Evolutionary conservation across 139 green algal species (phyloP), one percentile per base, ranked within the genome.

Genomic region (Pleodorina starrii): DNA sequence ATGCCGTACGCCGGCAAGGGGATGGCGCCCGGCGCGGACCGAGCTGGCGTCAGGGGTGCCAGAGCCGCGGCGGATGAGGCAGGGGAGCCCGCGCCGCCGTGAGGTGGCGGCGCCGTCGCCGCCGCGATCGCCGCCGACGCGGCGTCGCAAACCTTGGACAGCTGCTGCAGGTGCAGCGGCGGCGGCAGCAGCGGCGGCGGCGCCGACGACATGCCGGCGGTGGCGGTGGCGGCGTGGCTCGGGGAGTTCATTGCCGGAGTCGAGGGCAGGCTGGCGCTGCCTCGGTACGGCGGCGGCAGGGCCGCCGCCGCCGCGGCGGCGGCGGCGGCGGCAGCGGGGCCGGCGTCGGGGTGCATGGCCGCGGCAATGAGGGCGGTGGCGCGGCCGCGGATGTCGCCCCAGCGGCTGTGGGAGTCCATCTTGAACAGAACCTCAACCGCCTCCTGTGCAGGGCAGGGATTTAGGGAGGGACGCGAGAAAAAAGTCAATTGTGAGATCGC

Each of bases 391-490:
- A 89, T 63, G 25, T 89, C 48, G 0, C 25, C 7, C 84, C 84
- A 89, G 14, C 35, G 36, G 50, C 32, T 12, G 48, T 89, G 84
- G 36, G 14, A 25, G 46, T 89, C 84, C 11, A 89, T 40, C 36
- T 59, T 59, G 68, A 74, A 89, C 48, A 89, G 69, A 0, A 89
- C 84, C 5, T 82, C 84, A 2, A 51, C 84, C 0, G 84, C 84
- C 0, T 57, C 51, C 84, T 89, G 66, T 2, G 40, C 1, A 54
- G 38, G 21, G 43, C n/a, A n/a, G n/a, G n/a, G n/a, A n/a, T n/a
- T n/a, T n/a, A n/a, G n/a, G n/a, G n/a, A n/a, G n/a, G n/a, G n/a
- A n/a, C n/a, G n/a, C n/a, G n/a, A n/a, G n/a, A n/a, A n/a, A n/a
- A n/a, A 14, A 9, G 71, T 25, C n/a, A 79, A 57, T 32, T 21